A percentile compares a stretch with the other conserved stretches of the same genome.
Conservation (phyloP, 2,329 filamentous ascomycete genomes). For the Trichoderma sp. region DNA sequence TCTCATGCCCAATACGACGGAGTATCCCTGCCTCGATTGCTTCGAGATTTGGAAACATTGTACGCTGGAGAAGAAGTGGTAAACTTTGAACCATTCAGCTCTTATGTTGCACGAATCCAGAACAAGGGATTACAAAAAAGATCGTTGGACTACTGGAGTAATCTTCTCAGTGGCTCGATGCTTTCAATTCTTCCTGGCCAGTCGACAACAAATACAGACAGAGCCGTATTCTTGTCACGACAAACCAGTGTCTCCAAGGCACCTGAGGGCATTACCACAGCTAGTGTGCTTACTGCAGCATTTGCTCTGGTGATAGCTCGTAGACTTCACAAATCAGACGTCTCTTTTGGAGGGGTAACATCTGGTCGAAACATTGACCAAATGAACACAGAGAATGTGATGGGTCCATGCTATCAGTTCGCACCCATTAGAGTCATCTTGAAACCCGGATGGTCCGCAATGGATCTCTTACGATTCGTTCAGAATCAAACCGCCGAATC, state of each 20-base stretch:
- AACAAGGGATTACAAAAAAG: not conserved
- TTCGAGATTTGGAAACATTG: constrained; percentile 23
- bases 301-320: constrained; percentile 29
- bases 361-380: constrained; percentile 28
- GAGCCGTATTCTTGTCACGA: not conserved
- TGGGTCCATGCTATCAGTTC: constrained; percentile 32
- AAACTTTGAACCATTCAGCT: not conserved
- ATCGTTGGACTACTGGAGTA: not conserved
- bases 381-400: constrained; percentile 25
- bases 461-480: constrained; percentile 25
- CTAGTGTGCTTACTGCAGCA: constrained; percentile 29
- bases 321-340: constrained; percentile 24
- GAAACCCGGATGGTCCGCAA: constrained; percentile 24
- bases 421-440: constrained; percentile 30
- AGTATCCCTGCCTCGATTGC: constrained; percentile 43
- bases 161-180: not conserved
- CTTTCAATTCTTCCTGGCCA: not conserved
- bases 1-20: constrained; percentile 52
- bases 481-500: constrained; percentile 27
- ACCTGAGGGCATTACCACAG: constrained; percentile 27
- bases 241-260: not conserved
- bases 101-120: not conserved
- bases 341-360: constrained; percentile 30
- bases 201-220: not conserved
- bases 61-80: not conserved